These are phyloP conservation scores for Penicillium riverlandense DNA, from an alignment of 495 filamentous ascomycete genomes.

Conservation along the genomic window DNA sequence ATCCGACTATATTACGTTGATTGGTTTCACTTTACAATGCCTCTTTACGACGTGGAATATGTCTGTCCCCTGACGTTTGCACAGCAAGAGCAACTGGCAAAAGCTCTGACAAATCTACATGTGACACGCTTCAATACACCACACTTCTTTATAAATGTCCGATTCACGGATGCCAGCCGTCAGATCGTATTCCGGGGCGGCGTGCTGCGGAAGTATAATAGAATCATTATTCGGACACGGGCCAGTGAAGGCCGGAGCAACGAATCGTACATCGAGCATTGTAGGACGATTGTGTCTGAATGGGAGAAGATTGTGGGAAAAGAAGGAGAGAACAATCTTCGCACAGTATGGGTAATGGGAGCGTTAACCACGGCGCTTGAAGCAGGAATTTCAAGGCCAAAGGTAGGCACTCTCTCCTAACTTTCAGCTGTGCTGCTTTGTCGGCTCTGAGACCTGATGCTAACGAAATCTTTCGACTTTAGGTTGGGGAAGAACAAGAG, in stretches of 20 bases:
- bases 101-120: slow-evolving; percentile 21
- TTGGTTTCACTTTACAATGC: slow-evolving; percentile 11
- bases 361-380: slow-evolving; percentile 18
- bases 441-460: no score
- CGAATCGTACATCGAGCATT: slow-evolving; percentile 11
- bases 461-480: no score
- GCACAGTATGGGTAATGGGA: slow-evolving; percentile 17
- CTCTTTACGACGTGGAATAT: slow-evolving; percentile 29
- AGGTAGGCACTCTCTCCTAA: not conserved
- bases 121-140: slow-evolving; percentile 24
- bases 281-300: slow-evolving; percentile 1
- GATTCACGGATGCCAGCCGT: slow-evolving; percentile 12
- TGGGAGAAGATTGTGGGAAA: slow-evolving; percentile 15
- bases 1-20: no score
- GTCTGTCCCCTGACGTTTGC: slow-evolving; percentile 12
- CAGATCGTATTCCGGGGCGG: slow-evolving; percentile 16
- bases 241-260: slow-evolving; percentile 10
- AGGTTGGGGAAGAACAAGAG: slow-evolving; percentile 13
- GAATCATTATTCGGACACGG: slow-evolving; percentile 17
- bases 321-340: slow-evolving; percentile 5
- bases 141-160: slow-evolving; percentile 26
- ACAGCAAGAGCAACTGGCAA: slow-evolving; percentile 21
- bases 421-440: no score
- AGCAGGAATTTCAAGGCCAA: slow-evolving; percentile 16
- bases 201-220: slow-evolving; percentile 11